Percentiles rank a stretch among this genome's conserved stretches.
Conservation (phyloP, 78 protist species). For the Corallochytrium limacisporum region DNA sequence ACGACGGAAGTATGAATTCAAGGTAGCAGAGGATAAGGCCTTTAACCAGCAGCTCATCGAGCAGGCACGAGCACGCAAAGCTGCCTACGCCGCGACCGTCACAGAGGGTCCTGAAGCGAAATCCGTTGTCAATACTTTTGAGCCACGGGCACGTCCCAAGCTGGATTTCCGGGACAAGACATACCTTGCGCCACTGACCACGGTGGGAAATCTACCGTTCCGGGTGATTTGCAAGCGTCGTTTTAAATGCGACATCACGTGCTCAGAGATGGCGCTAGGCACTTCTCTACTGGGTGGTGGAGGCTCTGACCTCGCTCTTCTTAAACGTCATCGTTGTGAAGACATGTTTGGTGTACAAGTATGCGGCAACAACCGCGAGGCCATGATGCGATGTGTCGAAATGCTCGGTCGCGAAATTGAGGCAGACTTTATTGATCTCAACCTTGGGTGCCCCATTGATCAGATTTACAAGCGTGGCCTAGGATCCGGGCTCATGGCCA, state of each 20-base stretch:
- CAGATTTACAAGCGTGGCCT: conserved; percentile 36
- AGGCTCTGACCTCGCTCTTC: too few species aligned
- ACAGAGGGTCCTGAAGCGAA: too few species aligned
- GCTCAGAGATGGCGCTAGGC: conserved; percentile 84
- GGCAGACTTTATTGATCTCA: conserved; percentile 77
- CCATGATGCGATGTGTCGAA: conserved; percentile 31
- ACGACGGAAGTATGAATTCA: too few species aligned
- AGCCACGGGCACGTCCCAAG: too few species aligned
- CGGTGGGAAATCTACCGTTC: conserved; percentile 97
- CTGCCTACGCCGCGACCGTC: too few species aligned
- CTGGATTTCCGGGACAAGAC: conserved; percentile 63
- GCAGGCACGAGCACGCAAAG: too few species aligned
- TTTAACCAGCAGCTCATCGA: too few species aligned
- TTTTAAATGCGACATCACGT: conserved; percentile 67
- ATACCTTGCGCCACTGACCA: conserved; percentile 91
- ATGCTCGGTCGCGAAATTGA: not conserved
- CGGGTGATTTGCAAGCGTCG: conserved; percentile 64
- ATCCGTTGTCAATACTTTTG: too few species aligned
- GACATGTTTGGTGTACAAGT: conserved; percentile 85
- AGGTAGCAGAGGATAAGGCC: too few species aligned
- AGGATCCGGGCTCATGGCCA: too few species aligned
- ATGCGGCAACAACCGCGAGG: conserved; percentile 43
- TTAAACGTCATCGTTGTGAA: conserved; percentile 60
- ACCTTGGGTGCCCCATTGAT: conserved; percentile 92
- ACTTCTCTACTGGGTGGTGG: conserved; percentile 25